Evolutionary conservation across 139 green algal genomes (phyloP), one percentile per base, ranked within the genome.

Genomic region (Diplosphaera chodatii): DNA sequence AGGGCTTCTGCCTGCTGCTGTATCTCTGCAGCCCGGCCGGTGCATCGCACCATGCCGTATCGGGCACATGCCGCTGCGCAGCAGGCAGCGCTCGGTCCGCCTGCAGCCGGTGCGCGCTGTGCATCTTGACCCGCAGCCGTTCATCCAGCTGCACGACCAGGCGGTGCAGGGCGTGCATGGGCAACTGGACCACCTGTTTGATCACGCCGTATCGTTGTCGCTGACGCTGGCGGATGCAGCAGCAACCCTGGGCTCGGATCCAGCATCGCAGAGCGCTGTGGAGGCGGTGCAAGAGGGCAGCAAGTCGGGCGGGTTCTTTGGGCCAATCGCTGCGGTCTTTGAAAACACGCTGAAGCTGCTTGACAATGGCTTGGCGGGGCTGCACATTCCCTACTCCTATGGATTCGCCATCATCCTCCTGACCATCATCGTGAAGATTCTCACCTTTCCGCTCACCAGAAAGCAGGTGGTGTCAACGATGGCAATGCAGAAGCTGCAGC

Each of bases 401-500:
- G 93, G 93, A 28, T 98, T 94, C 73, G 86, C 93, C 66, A 98
- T 98, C 80, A 95, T 98, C 69, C 55, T 91, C n/a, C 82, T 98
- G 8, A 98, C 93, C 0, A 23, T 97, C 2, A 27, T 95, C 21
- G 93, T 99, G 27, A 99, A 99, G 87, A 40, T 85, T 22, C 85
- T 79, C 29, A 99, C 95, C 0, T 98, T 91, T 73, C 95, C 95
- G 3, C 84, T 99, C 25, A 90, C 90, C 25, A 90, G 94, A 78
- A 92, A 98, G 78, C 96, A 98, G 90, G 89, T 98, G 59, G 89
- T 97, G 82, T 96, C 89, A 13, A 97, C 92, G 8, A 68, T 98
- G 27, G 76, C 86, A 20, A 90, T 98, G 70, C 96, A 99, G 82
- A 80, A 83, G 1, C 74, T 99, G 59, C 84, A 93, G 79, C 96